Evolutionary conservation across 2,329 filamentous ascomycete genomes (phyloP).

Genomic region (Ophioceras dolichostomum): DNA sequence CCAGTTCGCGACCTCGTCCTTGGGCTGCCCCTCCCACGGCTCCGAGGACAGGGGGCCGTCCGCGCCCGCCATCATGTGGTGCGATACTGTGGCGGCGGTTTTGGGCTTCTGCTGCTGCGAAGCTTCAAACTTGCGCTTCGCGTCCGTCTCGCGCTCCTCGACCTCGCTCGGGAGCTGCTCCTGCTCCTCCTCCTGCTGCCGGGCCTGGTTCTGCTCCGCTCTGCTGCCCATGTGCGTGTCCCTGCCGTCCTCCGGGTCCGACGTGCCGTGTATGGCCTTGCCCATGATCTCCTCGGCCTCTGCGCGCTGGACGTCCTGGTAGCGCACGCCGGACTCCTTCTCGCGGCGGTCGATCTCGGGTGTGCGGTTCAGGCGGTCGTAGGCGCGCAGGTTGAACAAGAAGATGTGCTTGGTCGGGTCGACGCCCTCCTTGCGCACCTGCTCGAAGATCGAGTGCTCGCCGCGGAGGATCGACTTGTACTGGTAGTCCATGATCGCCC

Average conservation of each 20-base stretch:
- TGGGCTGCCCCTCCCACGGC: slow-evolving; percentile 60
- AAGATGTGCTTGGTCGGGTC: slow-evolving; percentile 76
- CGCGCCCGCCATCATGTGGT: slow-evolving; percentile 66
- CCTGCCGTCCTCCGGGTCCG: slow-evolving; percentile 29
- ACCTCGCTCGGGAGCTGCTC: slow-evolving; percentile 24
- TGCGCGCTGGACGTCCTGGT: slow-evolving; percentile 76
- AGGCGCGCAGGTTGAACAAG: slow-evolving; percentile 86
- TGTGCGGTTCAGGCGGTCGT: slow-evolving; percentile 83
- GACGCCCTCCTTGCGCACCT: slow-evolving; percentile 58
- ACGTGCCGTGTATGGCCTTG: slow-evolving; percentile 52
- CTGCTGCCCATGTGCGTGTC: slow-evolving; percentile 36
- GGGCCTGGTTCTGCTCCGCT: slow-evolving; percentile 18
- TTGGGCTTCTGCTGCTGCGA: slow-evolving; percentile 22
- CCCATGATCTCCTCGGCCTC: slow-evolving; percentile 84
- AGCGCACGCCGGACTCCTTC: slow-evolving; percentile 64
- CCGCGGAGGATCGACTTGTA: slow-evolving; percentile 93
- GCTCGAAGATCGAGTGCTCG: slow-evolving; percentile 78
- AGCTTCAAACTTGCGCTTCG: slow-evolving; percentile 40
- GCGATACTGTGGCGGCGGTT: slow-evolving; percentile 45
- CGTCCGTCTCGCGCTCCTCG: slow-evolving; percentile 27
- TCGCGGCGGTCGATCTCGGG: slow-evolving; percentile 62
- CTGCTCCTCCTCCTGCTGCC: slow-evolving; percentile 19
- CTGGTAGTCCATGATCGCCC: slow-evolving; percentile 97
- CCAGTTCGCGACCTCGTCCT: slow-evolving; percentile 75
- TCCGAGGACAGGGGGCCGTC: slow-evolving; percentile 55